Evolutionary conservation across 352 stramenopile species (phyloP).

Genomic region (Sclerospora graminicola): DNA sequence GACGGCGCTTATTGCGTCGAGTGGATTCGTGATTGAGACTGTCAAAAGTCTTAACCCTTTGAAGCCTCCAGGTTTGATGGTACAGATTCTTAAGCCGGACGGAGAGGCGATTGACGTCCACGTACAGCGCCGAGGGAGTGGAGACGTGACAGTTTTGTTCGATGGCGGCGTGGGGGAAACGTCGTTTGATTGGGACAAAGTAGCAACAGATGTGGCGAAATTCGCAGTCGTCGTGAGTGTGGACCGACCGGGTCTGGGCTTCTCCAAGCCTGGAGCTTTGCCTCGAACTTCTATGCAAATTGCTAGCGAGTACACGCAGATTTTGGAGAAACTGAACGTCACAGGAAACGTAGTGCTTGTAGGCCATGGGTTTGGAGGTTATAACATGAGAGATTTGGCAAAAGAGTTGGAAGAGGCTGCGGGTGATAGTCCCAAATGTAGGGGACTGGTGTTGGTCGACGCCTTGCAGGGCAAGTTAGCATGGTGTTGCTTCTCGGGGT

Average conservation of each 20-base stretch:
- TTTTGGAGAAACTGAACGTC: slow-evolving; percentile 50
- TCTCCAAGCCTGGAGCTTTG: slow-evolving; percentile 33
- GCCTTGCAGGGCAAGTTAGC: slow-evolving; percentile 33
- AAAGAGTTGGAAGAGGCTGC: slow-evolving; percentile 23
- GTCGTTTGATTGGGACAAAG: slow-evolving; percentile 80
- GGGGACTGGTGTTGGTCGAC: slow-evolving; percentile 66
- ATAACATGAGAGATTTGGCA: slow-evolving; percentile 70
- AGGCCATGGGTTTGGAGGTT: slow-evolving; percentile 58
- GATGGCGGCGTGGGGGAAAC: slow-evolving; percentile 75
- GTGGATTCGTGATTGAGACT: slow-evolving; percentile 60
- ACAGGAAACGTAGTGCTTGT: slow-evolving; percentile 55
- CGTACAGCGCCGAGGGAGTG: slow-evolving; percentile 31
- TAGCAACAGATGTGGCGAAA: slow-evolving; percentile 29
- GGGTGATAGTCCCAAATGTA: slow-evolving; percentile 19
- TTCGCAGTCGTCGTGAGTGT: slow-evolving; percentile 58
- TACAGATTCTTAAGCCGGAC: slow-evolving; percentile 33
- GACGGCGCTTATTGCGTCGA: slow-evolving; percentile 31
- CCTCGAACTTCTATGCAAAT: slow-evolving; percentile 55
- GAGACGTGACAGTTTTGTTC: slow-evolving; percentile 53
- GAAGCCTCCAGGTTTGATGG: slow-evolving; percentile 30
- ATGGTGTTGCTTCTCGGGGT: background rate
- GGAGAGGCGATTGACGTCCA: slow-evolving; percentile 37
- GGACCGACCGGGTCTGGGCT: slow-evolving; percentile 64
- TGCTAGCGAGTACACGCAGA: slow-evolving; percentile 43
- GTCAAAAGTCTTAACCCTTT: slow-evolving; percentile 52